These are phyloP conservation scores for Sinapis alba DNA, from an alignment of 441 rosid species.

Conservation along the genomic window DNA sequence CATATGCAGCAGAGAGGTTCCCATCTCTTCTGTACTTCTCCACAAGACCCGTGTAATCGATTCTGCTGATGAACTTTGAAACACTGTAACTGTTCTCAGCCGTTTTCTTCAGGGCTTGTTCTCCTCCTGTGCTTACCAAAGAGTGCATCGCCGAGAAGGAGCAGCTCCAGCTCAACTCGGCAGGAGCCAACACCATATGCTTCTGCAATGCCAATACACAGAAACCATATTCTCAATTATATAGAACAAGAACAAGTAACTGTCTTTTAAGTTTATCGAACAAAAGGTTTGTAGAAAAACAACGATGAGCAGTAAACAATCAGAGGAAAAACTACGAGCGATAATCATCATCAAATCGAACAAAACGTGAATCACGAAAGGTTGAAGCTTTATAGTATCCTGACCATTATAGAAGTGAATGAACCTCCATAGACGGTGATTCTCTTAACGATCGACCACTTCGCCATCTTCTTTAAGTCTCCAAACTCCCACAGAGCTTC, in stretches of 20 bases:
- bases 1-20: slow-evolving; percentile 51
- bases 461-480: slow-evolving; percentile 28
- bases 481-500: slow-evolving; percentile 11
- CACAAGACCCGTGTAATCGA: slow-evolving; percentile 18
- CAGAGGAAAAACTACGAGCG: not conserved
- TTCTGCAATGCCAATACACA: slow-evolving; percentile 49
- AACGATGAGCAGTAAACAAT: not conserved
- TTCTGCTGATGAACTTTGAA: not conserved
- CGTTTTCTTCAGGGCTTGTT: slow-evolving; percentile 8
- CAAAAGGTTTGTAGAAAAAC: not conserved
- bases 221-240: not conserved
- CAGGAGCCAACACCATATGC: slow-evolving; percentile 44
- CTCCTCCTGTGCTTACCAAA: slow-evolving; percentile 44
- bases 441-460: slow-evolving; percentile 39
- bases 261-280: not conserved
- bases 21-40: slow-evolving; percentile 54
- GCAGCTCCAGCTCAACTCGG: slow-evolving; percentile 41
- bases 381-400: not conserved
- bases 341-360: slow-evolving; percentile 25
- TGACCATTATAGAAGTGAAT: slow-evolving; percentile 28
- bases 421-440: slow-evolving; percentile 24
- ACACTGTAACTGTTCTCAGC: not conserved
- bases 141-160: slow-evolving; percentile 40
- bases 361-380: not conserved
- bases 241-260: not conserved